Base-by-base conservation (phyloP, 306 rosid species). In the Styphnolobium japonicum region DNA sequence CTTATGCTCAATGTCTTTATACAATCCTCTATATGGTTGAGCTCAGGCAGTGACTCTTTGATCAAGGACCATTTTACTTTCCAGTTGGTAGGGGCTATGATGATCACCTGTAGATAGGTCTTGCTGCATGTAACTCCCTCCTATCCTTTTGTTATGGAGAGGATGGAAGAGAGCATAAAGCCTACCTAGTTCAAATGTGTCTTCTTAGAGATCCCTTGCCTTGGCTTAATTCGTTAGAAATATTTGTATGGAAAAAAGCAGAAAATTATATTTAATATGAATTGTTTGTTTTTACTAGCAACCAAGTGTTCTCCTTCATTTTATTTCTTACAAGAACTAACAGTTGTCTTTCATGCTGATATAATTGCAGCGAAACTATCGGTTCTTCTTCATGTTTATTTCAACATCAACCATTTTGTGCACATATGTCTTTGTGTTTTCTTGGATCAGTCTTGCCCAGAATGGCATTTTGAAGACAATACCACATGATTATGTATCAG, bases 321-420 rank as follows among this genome's bases (percentile, higher is more conserved):
- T 34, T 11, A 75, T 69, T 75, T 66, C 60, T 66, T 81, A 19
- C 64, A 46, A 51, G 76, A 52, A 80, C 81, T 88, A 81, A 85
- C 62, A n/a, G 4, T 75, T 58, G 14, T 27, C 23, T 51, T 66
- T n/a, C 74, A 0, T 82, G 75, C 64, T 77, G 49, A 60, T 53
- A 33, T 76, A 67, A 16, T 70, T 91, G 96, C 97, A 95, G 98
- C 90, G 96, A 69, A 95, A 95, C 84, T 95, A 95, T 83, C 89
- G 97, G 63, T 91, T 82, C 86, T 95, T 95, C 93, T 86, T 93
- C 92, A 67, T 90, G 92, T 95, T 95, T 86, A 86, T 95, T 79
- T 79, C 96, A 33, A 95, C 97, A 37, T 93, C 98, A 58, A 90
- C 99, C 75, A 67, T 90, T 80, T 83, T 95, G 88, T 95, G 99